Conservation (phyloP, 257 asterid genomes). For the Rubia yunnanensis region DNA sequence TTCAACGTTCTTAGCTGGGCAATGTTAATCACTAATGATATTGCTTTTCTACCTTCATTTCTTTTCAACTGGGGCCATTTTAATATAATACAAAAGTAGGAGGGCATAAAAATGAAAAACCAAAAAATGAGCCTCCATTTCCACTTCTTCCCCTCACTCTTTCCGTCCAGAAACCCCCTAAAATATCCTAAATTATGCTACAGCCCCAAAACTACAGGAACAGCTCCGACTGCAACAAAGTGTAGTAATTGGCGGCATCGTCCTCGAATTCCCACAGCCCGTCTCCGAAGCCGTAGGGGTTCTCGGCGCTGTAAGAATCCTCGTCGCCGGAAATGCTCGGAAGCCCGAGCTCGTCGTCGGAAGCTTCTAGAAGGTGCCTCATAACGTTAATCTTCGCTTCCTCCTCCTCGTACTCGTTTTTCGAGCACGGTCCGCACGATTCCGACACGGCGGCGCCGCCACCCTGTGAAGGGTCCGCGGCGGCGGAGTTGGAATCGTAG, state of each 20-base stretch:
- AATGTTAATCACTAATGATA: constrained; percentile 1
- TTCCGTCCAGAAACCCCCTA: constrained; percentile 18
- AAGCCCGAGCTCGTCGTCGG: constrained; percentile 84
- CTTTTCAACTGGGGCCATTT: constrained; percentile 12
- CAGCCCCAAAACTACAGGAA: constrained; percentile 38
- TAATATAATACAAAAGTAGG: constrained; percentile 20
- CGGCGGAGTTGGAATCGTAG: constrained; percentile 13
- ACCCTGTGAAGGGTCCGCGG: constrained; percentile 20
- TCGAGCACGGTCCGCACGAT: constrained; percentile 4
- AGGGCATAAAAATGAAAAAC: constrained; percentile 36
- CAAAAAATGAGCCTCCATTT: constrained; percentile 23
- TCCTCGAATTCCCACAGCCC: constrained; percentile 80
- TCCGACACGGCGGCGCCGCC: constrained; percentile 3
- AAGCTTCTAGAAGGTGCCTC: constrained; percentile 81
- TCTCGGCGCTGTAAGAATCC: constrained; percentile 20
- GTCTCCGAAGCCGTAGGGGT: constrained; percentile 23
- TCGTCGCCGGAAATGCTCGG: constrained; percentile 29
- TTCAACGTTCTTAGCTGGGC: constrained; percentile 2
- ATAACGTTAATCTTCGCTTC: constrained; percentile 44
- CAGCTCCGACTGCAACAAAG: constrained; percentile 58
- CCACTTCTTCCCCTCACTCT: constrained; percentile 2
- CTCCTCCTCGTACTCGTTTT: constrained; percentile 18
- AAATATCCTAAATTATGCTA: constrained; percentile 16
- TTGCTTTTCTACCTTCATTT: not conserved
- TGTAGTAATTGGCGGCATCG: constrained; percentile 54